A percentile compares a stretch with the other conserved stretches of the same genome.
Conservation (phyloP, 2,329 filamentous ascomycete genomes). For the Penicillium capsulatum region DNA sequence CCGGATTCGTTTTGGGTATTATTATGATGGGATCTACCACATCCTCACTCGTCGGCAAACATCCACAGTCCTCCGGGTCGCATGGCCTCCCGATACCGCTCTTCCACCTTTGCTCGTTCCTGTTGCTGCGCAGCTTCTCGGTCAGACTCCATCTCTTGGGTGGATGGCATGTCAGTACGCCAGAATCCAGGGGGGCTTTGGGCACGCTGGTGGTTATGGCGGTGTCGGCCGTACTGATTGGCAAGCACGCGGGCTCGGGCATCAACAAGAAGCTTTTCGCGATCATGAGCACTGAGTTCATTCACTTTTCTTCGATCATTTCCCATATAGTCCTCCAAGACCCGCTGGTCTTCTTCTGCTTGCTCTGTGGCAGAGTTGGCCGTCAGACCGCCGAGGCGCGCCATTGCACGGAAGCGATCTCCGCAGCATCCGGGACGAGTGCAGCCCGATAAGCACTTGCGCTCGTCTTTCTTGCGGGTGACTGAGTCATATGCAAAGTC, state of each 20-base stretch:
- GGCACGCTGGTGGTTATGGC: slow-evolving; percentile 66
- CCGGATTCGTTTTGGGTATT: too few relatives aligned
- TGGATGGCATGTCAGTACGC: slow-evolving; percentile 82
- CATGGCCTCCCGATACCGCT: slow-evolving; percentile 78
- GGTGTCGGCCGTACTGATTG: slow-evolving; percentile 71
- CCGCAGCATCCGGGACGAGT: slow-evolving; percentile 73
- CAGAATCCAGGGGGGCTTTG: slow-evolving; percentile 83
- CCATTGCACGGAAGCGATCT: slow-evolving; percentile 64
- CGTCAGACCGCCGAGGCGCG: slow-evolving; percentile 40
- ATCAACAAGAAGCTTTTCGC: slow-evolving; percentile 64
- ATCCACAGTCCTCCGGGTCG: slow-evolving; percentile 70
- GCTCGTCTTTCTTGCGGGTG: slow-evolving; percentile 64
- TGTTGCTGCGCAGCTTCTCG: slow-evolving; percentile 60
- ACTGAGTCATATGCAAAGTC: slow-evolving; percentile 72
- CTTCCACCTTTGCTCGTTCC: slow-evolving; percentile 62
- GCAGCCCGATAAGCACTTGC: slow-evolving; percentile 69
- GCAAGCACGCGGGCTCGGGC: slow-evolving; percentile 71
- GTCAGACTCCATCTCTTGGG: slow-evolving; percentile 70
- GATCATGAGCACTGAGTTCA: slow-evolving; percentile 57
- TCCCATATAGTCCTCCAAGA: slow-evolving; percentile 54
- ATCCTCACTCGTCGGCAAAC: slow-evolving; percentile 72
- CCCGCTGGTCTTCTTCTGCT: slow-evolving; percentile 23
- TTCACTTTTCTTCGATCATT: slow-evolving; percentile 33
- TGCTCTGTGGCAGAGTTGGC: slow-evolving; percentile 17
- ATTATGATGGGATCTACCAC: too few relatives aligned